Conservation (phyloP, 2,329 filamentous ascomycete genomes). For the Scedosporium boydii region DNA sequence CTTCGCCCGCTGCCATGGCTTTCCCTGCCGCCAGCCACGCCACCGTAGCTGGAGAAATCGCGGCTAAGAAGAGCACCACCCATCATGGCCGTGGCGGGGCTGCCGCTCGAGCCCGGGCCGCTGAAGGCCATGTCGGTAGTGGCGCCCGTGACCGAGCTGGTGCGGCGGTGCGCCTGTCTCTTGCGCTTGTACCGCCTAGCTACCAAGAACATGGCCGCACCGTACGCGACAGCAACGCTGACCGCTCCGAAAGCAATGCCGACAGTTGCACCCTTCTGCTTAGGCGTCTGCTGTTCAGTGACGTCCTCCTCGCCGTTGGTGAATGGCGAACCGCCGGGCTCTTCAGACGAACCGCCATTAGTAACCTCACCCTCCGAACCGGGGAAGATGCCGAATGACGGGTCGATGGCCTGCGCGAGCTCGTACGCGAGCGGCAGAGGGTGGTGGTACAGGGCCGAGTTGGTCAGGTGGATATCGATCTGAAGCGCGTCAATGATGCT, state of each 20-base stretch:
- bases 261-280: slow-evolving; percentile 52
- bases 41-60: slow-evolving; percentile 45
- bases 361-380: slow-evolving; percentile 15
- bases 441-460: slow-evolving; percentile 68
- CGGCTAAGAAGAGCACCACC: slow-evolving; percentile 54
- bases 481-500: slow-evolving; percentile 59
- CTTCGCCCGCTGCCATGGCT: slow-evolving; percentile 58
- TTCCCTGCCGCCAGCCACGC: slow-evolving; percentile 37
- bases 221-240: slow-evolving; percentile 74
- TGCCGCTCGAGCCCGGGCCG: slow-evolving; percentile 23
- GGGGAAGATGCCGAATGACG: slow-evolving; percentile 59
- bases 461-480: slow-evolving; percentile 60
- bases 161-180: slow-evolving; percentile 65
- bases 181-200: slow-evolving; percentile 85
- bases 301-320: background rate
- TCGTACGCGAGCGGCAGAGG: slow-evolving; percentile 54
- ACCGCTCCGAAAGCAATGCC: slow-evolving; percentile 70
- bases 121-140: slow-evolving; percentile 45
- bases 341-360: slow-evolving; percentile 24
- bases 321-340: slow-evolving; percentile 4
- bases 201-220: slow-evolving; percentile 88
- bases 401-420: slow-evolving; percentile 74
- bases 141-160: slow-evolving; percentile 58
- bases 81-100: slow-evolving; percentile 57
- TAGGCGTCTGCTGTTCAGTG: slow-evolving; percentile 40